Conservation (phyloP, 1,284 basidiomycete genomes). For the Cryptococcus sp. region DNA sequence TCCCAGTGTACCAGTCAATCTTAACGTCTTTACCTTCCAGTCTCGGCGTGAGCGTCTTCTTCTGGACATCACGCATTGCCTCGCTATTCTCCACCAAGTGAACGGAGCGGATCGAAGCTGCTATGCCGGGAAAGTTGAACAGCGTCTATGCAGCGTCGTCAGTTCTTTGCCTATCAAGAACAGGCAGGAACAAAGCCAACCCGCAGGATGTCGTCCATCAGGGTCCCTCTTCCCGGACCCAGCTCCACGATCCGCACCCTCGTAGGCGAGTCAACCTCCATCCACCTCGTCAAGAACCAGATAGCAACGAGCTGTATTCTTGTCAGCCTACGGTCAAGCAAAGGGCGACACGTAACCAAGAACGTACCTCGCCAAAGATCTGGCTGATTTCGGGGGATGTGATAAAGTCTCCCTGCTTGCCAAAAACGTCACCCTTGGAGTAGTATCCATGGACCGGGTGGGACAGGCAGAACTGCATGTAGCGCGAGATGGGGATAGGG, state of each 20-base stretch:
- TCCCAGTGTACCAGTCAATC: constrained; percentile 69
- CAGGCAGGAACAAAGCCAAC: constrained; percentile 53
- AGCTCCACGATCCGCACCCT: constrained; percentile 79
- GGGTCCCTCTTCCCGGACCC: constrained; percentile 88
- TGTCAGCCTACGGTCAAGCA: neutral
- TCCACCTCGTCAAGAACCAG: constrained; percentile 82
- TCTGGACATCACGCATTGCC: constrained; percentile 65
- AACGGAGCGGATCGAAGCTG: constrained; percentile 58
- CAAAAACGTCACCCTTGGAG: constrained; percentile 74
- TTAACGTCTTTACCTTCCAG: constrained; percentile 35
- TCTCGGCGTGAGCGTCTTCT: constrained; percentile 53
- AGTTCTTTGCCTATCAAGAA: neutral
- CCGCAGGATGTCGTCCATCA: constrained; percentile 86
- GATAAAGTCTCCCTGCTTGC: constrained; percentile 84
- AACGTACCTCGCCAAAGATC: constrained; percentile 87
- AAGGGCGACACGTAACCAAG: constrained; percentile 23
- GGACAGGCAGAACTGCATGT: constrained; percentile 82
- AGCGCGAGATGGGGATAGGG: constrained; percentile 76
- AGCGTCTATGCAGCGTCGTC: constrained; percentile 31
- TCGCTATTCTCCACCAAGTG: constrained; percentile 78
- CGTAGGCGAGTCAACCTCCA: constrained; percentile 56
- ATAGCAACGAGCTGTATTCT: constrained; percentile 68
- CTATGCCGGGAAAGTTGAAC: constrained; percentile 55
- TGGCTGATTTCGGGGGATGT: constrained; percentile 97
- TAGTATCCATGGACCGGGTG: constrained; percentile 90